Conservation (phyloP, 371 early-diverging fungal genomes). For the Zopfochytrium polystomum region DNA sequence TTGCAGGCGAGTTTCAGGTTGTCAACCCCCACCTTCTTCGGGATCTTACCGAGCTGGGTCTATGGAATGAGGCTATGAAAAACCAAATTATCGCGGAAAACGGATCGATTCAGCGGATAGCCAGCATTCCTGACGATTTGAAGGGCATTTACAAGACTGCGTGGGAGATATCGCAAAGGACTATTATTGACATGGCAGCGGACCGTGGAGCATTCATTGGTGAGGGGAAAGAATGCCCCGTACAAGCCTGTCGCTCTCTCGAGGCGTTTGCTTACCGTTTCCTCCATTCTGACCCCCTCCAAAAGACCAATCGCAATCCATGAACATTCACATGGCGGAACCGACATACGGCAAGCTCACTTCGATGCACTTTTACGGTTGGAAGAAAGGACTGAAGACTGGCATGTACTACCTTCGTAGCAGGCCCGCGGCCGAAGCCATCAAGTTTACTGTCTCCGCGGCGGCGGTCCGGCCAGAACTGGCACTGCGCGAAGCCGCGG, state of each 20-base stretch:
- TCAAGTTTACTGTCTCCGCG: conserved; percentile 79
- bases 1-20: conserved; percentile 99
- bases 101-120: conserved; percentile 89
- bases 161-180: conserved; percentile 87
- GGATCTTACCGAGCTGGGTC: conserved; percentile 86
- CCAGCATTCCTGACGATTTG: conserved; percentile 84
- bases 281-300: not conserved
- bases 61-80: conserved; percentile 97
- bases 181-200: conserved; percentile 68
- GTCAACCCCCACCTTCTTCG: conserved; percentile 96
- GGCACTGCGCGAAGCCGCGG: conserved; percentile 11
- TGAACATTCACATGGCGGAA: conserved; percentile 95
- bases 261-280: no score
- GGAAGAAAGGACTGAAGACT: conserved; percentile 98
- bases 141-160: conserved; percentile 97
- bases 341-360: conserved; percentile 92
- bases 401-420: conserved; percentile 99
- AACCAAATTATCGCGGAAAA: conserved; percentile 96
- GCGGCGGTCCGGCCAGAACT: not conserved
- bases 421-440: conserved; percentile 96
- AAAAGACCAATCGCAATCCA: conserved; percentile 96
- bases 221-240: conserved; percentile 14
- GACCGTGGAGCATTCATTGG: conserved; percentile 96
- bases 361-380: conserved; percentile 99
- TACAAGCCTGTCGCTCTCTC: no score